A percentile compares a stretch with the other conserved stretches of the same genome.
Conservation (phyloP, 2,329 filamentous ascomycete genomes). For the Penicillium sp. region DNA sequence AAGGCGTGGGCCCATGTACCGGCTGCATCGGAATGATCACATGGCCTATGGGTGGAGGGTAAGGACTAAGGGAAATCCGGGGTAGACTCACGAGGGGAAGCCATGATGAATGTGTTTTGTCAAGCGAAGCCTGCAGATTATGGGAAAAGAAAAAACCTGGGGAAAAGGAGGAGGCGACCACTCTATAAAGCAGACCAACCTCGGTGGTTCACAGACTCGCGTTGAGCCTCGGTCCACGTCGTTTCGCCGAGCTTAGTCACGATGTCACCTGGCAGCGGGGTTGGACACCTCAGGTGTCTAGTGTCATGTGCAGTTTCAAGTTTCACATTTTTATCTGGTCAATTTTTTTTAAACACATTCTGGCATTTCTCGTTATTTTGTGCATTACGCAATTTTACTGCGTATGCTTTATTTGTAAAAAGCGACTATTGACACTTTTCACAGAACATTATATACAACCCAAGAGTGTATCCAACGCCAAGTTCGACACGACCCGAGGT, state of each 20-base stretch:
- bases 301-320: not conserved
- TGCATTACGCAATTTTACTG: not conserved
- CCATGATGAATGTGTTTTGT: constrained; percentile 54
- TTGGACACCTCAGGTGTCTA: not conserved
- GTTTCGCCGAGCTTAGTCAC: constrained; percentile 9
- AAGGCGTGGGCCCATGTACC: constrained; percentile 1
- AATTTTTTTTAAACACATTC: constrained; percentile 6
- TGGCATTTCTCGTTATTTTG: not conserved
- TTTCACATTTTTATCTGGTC: not conserved
- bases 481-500: not conserved
- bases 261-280: constrained; percentile 1
- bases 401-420: not conserved
- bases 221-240: constrained; percentile 20
- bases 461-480: not conserved
- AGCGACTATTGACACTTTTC: not conserved
- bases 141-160: constrained; percentile 17
- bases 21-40: constrained; percentile 2
- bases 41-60: constrained; percentile 18
- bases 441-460: constrained; percentile 6
- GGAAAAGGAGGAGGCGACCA: constrained; percentile 16
- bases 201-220: constrained; percentile 14
- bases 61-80: constrained; percentile 2
- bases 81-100: constrained; percentile 72
- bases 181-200: constrained; percentile 21
- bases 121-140: constrained; percentile 10